phyloP scores from a whole-genome alignment of 768 basidiomycete species.

The Boletus subparvulus region DNA sequence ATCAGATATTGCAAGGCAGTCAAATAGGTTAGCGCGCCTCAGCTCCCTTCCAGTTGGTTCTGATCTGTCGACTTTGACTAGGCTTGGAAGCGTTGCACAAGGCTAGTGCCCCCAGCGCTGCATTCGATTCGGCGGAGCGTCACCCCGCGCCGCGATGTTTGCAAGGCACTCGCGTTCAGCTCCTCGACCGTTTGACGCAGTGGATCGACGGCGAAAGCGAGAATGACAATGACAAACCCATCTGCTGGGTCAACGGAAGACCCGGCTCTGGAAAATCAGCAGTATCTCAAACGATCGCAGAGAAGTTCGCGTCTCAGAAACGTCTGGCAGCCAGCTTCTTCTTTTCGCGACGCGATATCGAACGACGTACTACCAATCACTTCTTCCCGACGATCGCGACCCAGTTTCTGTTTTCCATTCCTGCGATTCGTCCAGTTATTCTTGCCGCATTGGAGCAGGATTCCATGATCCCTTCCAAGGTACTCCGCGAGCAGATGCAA shows the following conservation, averaged over 20 bases:
- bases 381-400: slow-evolving; percentile 33
- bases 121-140: slow-evolving; percentile 8
- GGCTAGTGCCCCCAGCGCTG: slow-evolving; percentile 11
- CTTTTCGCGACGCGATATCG: slow-evolving; percentile 26
- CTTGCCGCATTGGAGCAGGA: slow-evolving; percentile 19
- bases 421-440: slow-evolving; percentile 13
- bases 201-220: slow-evolving; percentile 10
- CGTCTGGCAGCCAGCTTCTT: slow-evolving; percentile 35
- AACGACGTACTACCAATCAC: slow-evolving; percentile 16
- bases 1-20: slow-evolving; percentile 11
- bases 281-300: slow-evolving; percentile 29
- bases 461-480: slow-evolving; percentile 17
- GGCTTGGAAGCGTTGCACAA: slow-evolving; percentile 11
- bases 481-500: slow-evolving; percentile 25
- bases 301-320: slow-evolving; percentile 10
- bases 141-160: slow-evolving; percentile 10
- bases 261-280: slow-evolving; percentile 22
- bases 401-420: slow-evolving; percentile 24
- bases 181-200: slow-evolving; percentile 3
- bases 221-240: not conserved
- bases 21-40: not conserved
- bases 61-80: not conserved
- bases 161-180: slow-evolving; percentile 12
- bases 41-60: not conserved
- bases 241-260: slow-evolving; percentile 22